A percentile compares a stretch with the other conserved stretches of the same genome.
phyloP scores from a whole-genome alignment of 1,284 basidiomycete species.

The Tilletiopsis washingtonensis region DNA sequence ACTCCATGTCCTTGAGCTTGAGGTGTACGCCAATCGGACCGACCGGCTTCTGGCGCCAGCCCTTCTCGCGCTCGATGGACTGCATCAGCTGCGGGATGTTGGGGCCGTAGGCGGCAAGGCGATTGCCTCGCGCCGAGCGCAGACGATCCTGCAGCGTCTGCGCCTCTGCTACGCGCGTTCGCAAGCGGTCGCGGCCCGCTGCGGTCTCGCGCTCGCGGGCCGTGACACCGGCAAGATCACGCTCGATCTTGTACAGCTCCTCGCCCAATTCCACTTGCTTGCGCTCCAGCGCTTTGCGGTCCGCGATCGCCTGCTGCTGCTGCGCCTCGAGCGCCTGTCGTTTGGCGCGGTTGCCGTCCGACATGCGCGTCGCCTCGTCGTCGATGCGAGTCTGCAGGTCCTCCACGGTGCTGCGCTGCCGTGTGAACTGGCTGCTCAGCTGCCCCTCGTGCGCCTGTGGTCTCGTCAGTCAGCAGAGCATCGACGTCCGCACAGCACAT shows the following conservation, averaged over 20 bases:
- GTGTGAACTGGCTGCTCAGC: constrained; percentile 6
- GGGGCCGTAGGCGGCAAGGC: constrained; percentile 31
- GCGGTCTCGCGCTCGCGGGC: constrained; percentile 5
- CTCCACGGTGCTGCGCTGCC: neutral
- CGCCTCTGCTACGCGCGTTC: constrained; percentile 7
- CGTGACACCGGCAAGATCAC: constrained; percentile 9
- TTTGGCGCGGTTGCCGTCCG: constrained; percentile 52
- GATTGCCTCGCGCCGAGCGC: constrained; percentile 14
- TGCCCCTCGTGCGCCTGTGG: neutral
- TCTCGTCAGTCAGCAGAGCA: too few species aligned
- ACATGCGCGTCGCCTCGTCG: neutral
- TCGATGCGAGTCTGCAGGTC: constrained; percentile 5
- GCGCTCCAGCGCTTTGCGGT: constrained; percentile 1
- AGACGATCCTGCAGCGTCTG: constrained; percentile 8
- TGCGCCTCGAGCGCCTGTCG: neutral
- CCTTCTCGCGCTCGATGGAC: constrained; percentile 55
- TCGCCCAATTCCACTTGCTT: constrained; percentile 8
- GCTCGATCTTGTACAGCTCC: constrained; percentile 16
- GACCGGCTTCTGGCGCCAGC: constrained; percentile 30
- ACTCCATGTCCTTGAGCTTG: constrained; percentile 65
- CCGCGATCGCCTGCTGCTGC: neutral
- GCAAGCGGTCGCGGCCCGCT: constrained; percentile 3
- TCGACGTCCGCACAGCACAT: too few species aligned
- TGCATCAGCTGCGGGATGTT: constrained; percentile 28
- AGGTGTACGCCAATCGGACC: constrained; percentile 79